These are phyloP conservation scores for Thielaviopsis musarum DNA, from an alignment of 2,329 filamentous ascomycete species.

Conservation along the genomic window DNA sequence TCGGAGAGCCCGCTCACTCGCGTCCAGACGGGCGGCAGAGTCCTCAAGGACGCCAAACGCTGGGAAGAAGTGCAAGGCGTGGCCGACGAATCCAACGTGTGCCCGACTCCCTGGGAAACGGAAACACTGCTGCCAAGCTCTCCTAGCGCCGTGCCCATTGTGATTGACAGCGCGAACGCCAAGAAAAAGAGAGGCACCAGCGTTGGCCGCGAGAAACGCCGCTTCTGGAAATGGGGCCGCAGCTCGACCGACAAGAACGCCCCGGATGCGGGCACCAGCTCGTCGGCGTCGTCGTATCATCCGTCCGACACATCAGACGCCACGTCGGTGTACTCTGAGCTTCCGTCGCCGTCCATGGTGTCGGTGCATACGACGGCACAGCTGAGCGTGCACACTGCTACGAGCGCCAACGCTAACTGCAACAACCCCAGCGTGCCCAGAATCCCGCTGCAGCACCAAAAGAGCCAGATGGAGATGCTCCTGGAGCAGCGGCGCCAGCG, in stretches of 20 bases:
- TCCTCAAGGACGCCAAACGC: background rate
- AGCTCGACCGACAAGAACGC: background rate
- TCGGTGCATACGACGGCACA: background rate
- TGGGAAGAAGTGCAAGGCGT: slow-evolving; percentile 9
- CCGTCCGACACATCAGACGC: background rate
- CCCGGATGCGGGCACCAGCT: background rate
- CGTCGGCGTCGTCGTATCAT: background rate
- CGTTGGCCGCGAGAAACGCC: slow-evolving; percentile 2
- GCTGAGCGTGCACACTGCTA: background rate
- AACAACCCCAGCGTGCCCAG: background rate
- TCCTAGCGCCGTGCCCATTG: background rate
- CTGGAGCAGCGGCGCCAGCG: slow-evolving; percentile 3
- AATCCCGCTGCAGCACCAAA: background rate
- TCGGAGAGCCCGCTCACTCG: background rate
- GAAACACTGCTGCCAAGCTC: background rate
- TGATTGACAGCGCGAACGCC: background rate
- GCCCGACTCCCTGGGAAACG: slow-evolving; percentile 3
- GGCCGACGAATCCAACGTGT: background rate
- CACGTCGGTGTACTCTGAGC: slow-evolving; percentile 1
- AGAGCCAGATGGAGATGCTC: slow-evolving; percentile 7
- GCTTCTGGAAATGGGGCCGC: slow-evolving; percentile 10
- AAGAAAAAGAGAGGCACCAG: background rate
- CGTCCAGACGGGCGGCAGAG: background rate
- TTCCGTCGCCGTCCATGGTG: background rate
- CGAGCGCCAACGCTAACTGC: no score